Evolutionary conservation across 2,329 filamentous ascomycete genomes (phyloP).

Genomic region (Pseudovirgaria hyperparasitica): DNA sequence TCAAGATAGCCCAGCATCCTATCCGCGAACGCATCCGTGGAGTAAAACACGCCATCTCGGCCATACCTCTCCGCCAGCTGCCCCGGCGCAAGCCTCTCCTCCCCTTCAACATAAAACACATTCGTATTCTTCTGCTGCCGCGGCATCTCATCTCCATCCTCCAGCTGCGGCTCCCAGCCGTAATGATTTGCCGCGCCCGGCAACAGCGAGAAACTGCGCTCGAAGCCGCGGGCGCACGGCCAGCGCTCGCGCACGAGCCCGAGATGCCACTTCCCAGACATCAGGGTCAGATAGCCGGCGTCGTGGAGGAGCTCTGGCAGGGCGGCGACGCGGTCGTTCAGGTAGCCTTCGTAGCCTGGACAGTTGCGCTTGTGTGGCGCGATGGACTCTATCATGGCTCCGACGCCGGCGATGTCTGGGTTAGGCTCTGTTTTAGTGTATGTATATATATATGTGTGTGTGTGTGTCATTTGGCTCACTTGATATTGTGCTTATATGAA

Average conservation of each 20-base stretch:
- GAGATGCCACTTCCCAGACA: constrained; percentile 10
- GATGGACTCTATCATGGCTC: constrained; percentile 44
- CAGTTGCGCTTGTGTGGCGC: constrained; percentile 43
- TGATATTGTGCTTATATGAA: not conserved
- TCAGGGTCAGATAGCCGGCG: constrained; percentile 7
- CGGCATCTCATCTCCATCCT: constrained; percentile 7
- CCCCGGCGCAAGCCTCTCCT: too few relatives aligned
- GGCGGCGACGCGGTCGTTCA: constrained; percentile 46
- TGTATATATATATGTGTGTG: too few relatives aligned
- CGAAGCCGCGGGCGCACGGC: constrained; percentile 7
- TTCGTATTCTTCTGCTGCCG: constrained; percentile 7
- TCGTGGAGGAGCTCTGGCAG: constrained; percentile 46
- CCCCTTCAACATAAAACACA: constrained; percentile 12
- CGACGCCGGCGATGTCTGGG: constrained; percentile 42
- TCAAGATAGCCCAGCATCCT: constrained; percentile 15
- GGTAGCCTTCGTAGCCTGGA: constrained; percentile 51
- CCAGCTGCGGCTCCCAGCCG: constrained; percentile 19
- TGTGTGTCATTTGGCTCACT: not conserved
- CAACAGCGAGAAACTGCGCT: constrained; percentile 6
- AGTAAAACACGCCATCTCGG: constrained; percentile 16
- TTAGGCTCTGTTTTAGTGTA: too few relatives aligned
- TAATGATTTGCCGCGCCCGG: constrained; percentile 21
- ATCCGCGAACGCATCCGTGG: constrained; percentile 16
- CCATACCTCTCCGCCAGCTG: constrained; percentile 3
- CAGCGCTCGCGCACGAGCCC: constrained; percentile 6